Base-by-base conservation (phyloP, 352 stramenopile species). In the Pythium utonaiense region DNA sequence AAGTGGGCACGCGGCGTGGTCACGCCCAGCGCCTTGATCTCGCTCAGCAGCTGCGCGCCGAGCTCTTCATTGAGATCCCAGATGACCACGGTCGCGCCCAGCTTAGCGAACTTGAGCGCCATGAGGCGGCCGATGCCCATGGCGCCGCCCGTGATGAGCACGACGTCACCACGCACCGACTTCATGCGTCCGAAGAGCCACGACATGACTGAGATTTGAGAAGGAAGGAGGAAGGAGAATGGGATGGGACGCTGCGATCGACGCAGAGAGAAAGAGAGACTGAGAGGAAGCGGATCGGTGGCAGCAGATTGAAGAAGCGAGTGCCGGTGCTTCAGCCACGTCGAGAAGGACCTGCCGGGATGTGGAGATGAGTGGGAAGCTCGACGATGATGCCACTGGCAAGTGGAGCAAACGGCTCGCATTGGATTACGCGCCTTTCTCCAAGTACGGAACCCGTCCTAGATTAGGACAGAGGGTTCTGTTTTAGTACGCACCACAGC, bases 51-150 rank as follows among this genome's bases (percentile, higher is more conserved):
- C 13, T 69, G 25, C 7, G 56, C 59, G 38, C 69, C 72, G 30
- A 71, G 53, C 22, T 61, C 41, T 1, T 63, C 51, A 55, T 80
- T 67, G 8, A 80, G 53, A 25, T 80, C 72, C 69, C 72, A 80
- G 50, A 80, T 44, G 17, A 80, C 47, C 25, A 80, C 67, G 47
- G 63, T 60, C 12, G 70, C 73, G 57, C 73, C 73, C 19, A 78
- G 64, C 24, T 52, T 53, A 1, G 73, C 73, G 25, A 80, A 80
- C 28, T 59, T 47, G 25, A 80, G 67, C 47, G 73, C 67, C 44
- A 80, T 62, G 24, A 77, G 57, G 14, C 73, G 69, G 9, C 73
- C 67, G 38, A 74, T 64, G 36, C 67, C 67, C 67, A 74, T 74
- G 54, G 49, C 62, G 31, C 62, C 67, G 55, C 67, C 67, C 50